Conservation (phyloP, 305 asterid species). For the Euphrasia arctica region DNA sequence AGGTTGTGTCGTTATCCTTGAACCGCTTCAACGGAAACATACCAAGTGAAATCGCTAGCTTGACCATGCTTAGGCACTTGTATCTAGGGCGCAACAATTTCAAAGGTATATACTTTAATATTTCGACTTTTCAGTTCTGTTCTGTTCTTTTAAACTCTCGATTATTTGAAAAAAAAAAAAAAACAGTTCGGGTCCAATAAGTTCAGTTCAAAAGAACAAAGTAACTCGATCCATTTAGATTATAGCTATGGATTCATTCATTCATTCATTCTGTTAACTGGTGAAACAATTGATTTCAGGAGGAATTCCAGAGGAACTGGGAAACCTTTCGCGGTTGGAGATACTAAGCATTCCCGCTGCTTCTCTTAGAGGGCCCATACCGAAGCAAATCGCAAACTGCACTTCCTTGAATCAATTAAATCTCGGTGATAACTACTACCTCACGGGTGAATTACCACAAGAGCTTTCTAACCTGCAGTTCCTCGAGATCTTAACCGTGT, state of each 20-base stretch:
- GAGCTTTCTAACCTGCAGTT: constrained; percentile 26
- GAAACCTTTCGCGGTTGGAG: constrained; percentile 13
- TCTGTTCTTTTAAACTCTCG: too few species aligned
- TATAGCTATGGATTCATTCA: background rate
- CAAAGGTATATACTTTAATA: background rate
- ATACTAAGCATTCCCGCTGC: background rate
- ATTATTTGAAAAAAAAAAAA: too few species aligned
- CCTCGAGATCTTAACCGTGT: background rate
- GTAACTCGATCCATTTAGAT: background rate
- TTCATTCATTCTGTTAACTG: too few species aligned
- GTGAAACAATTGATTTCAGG: background rate
- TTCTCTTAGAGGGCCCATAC: constrained; percentile 32
- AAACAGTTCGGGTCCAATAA: too few species aligned
- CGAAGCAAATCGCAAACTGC: constrained; percentile 31
- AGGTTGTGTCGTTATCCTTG: background rate
- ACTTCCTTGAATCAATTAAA: background rate
- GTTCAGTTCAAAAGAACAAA: background rate
- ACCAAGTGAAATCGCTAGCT: background rate
- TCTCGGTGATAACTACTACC: background rate
- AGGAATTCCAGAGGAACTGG: background rate
- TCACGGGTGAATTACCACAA: constrained; percentile 30
- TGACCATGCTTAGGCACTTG: constrained; percentile 12
- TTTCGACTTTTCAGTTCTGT: too few species aligned
- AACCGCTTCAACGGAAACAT: background rate
- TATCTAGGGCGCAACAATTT: background rate